Evolutionary conservation across 1,139 yeast species (phyloP), one percentile per base, ranked within the genome.

Genomic region (Debaryomyces coudertii): DNA sequence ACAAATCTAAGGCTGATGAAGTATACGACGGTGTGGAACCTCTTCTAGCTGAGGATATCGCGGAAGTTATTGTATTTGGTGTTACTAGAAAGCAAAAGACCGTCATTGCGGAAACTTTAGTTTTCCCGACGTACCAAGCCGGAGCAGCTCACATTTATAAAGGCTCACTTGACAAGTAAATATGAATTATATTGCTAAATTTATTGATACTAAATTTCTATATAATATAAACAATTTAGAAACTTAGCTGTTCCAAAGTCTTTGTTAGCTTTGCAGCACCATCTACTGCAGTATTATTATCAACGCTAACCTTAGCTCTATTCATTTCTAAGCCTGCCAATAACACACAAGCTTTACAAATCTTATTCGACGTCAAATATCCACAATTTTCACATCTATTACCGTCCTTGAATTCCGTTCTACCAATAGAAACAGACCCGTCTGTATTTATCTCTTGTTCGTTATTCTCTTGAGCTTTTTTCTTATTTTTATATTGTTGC

Each of bases 271-370:
- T 80, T 1, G 95, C 96, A 1, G 92, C 87, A 3, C 95, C 93
- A 35, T 76, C 81, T 1, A 71, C 65, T 3, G 69, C 70, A 11
- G 70, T 63, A 47, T 80, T 78, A 16, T 73, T 77, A 5, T 81
- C 88, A 4, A 85, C 62, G 1, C 65, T 52, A 4, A 85, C 65
- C 57, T 82, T 81, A 0, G 93, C 88, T 55, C 95, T 75, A 53
- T 79, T 85, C 48, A 80, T 76, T 57, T 92, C 95, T 46, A 95
- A 76, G 0, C 97, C 97, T 48, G 88, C 90, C 40, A 95, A 69
- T 34, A 93, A 71, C 51, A 88, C 81, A 68, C 99, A 93, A 0
- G 99, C 99, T 66, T 93, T 93, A 68, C 99, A 93, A 9, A 90
- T 80, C 57, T 72, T 79, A 62, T 93, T 93, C 51, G 95, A 87